A percentile compares a stretch with the other conserved stretches of the same genome.
These are phyloP conservation scores for Anacardium occidentale DNA, from an alignment of 345 rosid genomes.

Conservation along the genomic window DNA sequence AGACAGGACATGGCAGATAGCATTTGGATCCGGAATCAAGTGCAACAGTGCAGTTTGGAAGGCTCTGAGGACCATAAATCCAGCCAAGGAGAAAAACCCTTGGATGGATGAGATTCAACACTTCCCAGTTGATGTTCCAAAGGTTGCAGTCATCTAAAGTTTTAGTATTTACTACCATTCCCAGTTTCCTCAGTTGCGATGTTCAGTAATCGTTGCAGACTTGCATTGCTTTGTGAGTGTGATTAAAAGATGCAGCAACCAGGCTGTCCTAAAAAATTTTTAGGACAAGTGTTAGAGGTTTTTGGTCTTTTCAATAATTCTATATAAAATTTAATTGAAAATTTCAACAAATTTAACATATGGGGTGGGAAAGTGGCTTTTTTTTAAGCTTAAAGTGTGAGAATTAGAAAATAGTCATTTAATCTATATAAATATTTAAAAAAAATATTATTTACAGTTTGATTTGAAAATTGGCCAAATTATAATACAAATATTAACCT, in stretches of 20 bases:
- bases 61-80: slow-evolving; percentile 42
- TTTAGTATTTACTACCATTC: not conserved
- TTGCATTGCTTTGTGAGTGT: not conserved
- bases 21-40: slow-evolving; percentile 63
- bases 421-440: too few relatives aligned
- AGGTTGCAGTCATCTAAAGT: slow-evolving; percentile 28
- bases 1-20: slow-evolving; percentile 62
- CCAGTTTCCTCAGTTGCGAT: not conserved
- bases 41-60: slow-evolving; percentile 67
- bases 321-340: too few relatives aligned
- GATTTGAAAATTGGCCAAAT: too few relatives aligned
- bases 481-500: too few relatives aligned
- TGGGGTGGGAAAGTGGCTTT: too few relatives aligned
- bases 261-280: too few relatives aligned
- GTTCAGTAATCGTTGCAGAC: not conserved
- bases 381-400: too few relatives aligned
- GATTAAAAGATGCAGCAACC: not conserved
- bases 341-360: too few relatives aligned
- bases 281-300: too few relatives aligned
- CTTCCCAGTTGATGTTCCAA: slow-evolving; percentile 46
- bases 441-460: too few relatives aligned
- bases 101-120: slow-evolving; percentile 52
- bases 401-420: too few relatives aligned
- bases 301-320: too few relatives aligned
- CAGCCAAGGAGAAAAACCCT: slow-evolving; percentile 48